Evolutionary conservation across 441 rosid species (phyloP), one percentile per base, ranked within the genome.

Genomic region (Rhodomyrtus psidioides): DNA sequence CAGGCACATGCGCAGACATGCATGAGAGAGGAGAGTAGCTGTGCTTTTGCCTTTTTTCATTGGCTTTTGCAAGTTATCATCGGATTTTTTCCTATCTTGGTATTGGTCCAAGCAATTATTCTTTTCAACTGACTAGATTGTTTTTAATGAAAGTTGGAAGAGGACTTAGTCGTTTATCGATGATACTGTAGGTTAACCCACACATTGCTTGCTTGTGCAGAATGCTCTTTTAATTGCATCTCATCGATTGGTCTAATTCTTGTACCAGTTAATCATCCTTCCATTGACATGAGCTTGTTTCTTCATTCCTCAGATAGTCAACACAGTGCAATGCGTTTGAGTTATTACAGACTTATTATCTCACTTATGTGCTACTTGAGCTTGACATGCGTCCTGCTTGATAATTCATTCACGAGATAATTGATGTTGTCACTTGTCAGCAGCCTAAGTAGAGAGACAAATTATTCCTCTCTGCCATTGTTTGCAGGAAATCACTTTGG

Each of bases 401-500:
- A 53, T 82, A 28, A 53, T 82, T 82, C 27, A 12, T 30, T 55
- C n/a, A 17, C 60, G 14, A 23, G 26, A 28, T 82, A 39, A 82
- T 39, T 21, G 42, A 54, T 53, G 59, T 54, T 82, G 57, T 44
- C 60, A 82, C 46, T 54, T 82, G 57, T 44, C 60, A 82, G 56
- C 27, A 15, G 49, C 51, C 84, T n/a, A 53, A 54, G 46, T 51
- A 53, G 26, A 82, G 44, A 6, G 56, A 28, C 51, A 53, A 56
- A 21, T 42, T 46, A 74, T 74, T 42, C 27, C 51, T 74, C 27
- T 42, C 81, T 74, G 51, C 10, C 46, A 86, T 39, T 83, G 51
- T 87, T 86, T 84, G 84, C 87, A 97, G 99, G 98, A 93, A 88
- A 94, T 96, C 74, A 89, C 94, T 84, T 92, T 96, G 81, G 96